These are phyloP conservation scores for Solanum bulbocastanum DNA, from an alignment of 257 asterid species.

Conservation along the genomic window DNA sequence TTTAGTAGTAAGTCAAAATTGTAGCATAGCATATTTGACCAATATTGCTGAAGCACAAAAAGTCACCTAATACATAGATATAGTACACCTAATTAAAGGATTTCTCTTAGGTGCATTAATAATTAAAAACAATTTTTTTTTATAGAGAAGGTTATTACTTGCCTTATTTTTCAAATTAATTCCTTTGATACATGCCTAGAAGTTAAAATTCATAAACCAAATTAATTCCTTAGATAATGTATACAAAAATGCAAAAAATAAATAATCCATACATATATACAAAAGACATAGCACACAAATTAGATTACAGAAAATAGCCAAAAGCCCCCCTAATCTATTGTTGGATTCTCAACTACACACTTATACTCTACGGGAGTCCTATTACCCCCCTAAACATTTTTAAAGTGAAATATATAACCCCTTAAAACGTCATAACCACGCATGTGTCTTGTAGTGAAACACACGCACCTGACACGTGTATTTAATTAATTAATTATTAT, in stretches of 20 bases:
- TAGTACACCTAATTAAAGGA: background rate
- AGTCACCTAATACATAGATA: background rate
- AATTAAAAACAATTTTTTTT: background rate
- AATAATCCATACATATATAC: too few relatives aligned
- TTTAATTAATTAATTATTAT: too few relatives aligned
- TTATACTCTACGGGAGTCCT: too few relatives aligned
- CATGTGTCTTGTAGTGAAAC: too few relatives aligned
- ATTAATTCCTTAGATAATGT: background rate
- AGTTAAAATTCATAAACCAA: background rate
- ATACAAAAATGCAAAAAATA: too few relatives aligned
- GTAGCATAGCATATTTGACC: background rate
- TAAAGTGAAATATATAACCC: too few relatives aligned
- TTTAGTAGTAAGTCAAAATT: background rate
- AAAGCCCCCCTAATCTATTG: too few relatives aligned
- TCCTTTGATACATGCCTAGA: background rate
- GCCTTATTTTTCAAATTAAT: background rate
- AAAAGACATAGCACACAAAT: background rate
- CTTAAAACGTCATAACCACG: too few relatives aligned
- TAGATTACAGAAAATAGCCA: too few relatives aligned
- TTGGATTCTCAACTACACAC: too few relatives aligned
- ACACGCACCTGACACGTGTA: too few relatives aligned
- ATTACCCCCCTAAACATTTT: too few relatives aligned
- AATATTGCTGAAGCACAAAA: background rate
- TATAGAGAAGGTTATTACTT: background rate
- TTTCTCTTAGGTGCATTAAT: background rate